These are phyloP conservation scores for Wickerhamomyces canadensis DNA, from an alignment of 805 yeast genomes.

Conservation along the genomic window DNA sequence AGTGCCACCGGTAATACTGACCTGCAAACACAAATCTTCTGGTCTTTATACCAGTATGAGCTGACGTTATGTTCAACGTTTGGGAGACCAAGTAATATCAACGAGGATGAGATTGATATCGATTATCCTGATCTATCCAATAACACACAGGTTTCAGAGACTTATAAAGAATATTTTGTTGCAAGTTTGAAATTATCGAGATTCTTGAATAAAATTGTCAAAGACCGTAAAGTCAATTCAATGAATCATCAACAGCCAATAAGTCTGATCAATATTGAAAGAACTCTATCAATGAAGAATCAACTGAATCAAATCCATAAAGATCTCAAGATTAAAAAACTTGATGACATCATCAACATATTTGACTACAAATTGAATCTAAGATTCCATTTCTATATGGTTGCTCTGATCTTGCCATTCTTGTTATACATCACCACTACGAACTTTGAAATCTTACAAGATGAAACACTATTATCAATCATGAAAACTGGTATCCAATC, in stretches of 20 bases:
- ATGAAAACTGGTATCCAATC: slow-evolving; percentile 36
- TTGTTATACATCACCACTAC: slow-evolving; percentile 34
- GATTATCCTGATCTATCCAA: slow-evolving; percentile 29
- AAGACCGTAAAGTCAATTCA: slow-evolving; percentile 30
- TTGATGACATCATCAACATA: slow-evolving; percentile 22
- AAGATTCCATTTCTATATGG: slow-evolving; percentile 36
- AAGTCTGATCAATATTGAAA: slow-evolving; percentile 34
- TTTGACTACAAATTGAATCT: slow-evolving; percentile 38
- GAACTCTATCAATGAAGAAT: slow-evolving; percentile 31
- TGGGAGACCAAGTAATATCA: slow-evolving; percentile 41
- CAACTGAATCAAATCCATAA: slow-evolving; percentile 31
- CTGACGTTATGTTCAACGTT: slow-evolving; percentile 36
- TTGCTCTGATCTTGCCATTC: slow-evolving; percentile 39
- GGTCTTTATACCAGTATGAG: slow-evolving; percentile 41
- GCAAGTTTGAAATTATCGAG: slow-evolving; percentile 31
- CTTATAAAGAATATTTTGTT: slow-evolving; percentile 25
- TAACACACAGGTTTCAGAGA: slow-evolving; percentile 20
- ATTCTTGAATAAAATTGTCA: slow-evolving; percentile 35
- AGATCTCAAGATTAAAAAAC: slow-evolving; percentile 27
- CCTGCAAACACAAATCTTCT: slow-evolving; percentile 29
- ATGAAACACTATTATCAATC: slow-evolving; percentile 36
- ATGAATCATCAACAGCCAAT: slow-evolving; percentile 31
- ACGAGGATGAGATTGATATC: slow-evolving; percentile 39
- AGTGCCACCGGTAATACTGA: slow-evolving; percentile 12
- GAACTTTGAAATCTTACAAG: slow-evolving; percentile 30